These are phyloP conservation scores for Colletotrichum lupini DNA, from an alignment of 2,329 filamentous ascomycete genomes.

Conservation along the genomic window DNA sequence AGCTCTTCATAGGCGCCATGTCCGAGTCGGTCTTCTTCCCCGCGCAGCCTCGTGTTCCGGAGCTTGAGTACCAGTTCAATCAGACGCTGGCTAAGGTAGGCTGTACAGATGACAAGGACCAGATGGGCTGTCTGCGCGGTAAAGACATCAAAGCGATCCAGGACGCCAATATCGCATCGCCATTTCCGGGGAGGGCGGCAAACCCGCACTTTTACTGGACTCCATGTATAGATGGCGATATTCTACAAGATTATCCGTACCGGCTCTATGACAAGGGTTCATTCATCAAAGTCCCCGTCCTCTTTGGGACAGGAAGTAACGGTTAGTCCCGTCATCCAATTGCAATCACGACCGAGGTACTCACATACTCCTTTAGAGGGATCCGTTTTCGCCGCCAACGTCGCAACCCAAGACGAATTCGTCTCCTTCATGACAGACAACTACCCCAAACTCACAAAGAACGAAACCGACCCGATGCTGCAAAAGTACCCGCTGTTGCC, in stretches of 20 bases:
- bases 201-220: conserved; percentile 61
- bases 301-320: conserved; percentile 57
- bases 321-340: conserved; percentile 43
- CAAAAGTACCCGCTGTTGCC: conserved; percentile 51
- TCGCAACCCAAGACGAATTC: conserved; percentile 47
- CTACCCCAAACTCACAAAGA: conserved; percentile 54
- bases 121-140: conserved; percentile 55
- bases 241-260: conserved; percentile 56
- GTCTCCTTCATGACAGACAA: conserved; percentile 57
- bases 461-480: conserved; percentile 49
- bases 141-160: conserved; percentile 50
- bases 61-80: conserved; percentile 62
- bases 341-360: background rate
- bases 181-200: conserved; percentile 51
- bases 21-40: conserved; percentile 63
- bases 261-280: conserved; percentile 50
- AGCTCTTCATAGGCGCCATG: conserved; percentile 58
- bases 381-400: conserved; percentile 55
- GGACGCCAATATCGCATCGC: conserved; percentile 50
- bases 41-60: conserved; percentile 53
- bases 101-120: conserved; percentile 46
- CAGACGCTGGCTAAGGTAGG: conserved; percentile 47
- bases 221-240: conserved; percentile 60
- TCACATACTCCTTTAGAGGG: conserved; percentile 51
- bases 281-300: conserved; percentile 56